Base-by-base conservation (phyloP, 2,329 filamentous ascomycete species). In the Hypoxylon sp. region DNA sequence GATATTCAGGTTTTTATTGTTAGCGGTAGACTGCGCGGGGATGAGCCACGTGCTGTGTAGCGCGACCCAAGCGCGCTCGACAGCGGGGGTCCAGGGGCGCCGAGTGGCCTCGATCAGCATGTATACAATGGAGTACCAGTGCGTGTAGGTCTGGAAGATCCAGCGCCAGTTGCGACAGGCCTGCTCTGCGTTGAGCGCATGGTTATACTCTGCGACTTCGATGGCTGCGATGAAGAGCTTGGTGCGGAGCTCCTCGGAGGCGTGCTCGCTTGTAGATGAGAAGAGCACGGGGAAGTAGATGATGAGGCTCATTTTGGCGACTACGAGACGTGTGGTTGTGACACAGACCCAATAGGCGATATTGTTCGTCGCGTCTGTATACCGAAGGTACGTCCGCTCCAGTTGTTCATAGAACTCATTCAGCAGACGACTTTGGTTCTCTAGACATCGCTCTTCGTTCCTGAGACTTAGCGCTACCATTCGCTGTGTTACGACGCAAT, bases 281-380 rank as follows among this genome's bases (percentile, higher is more conserved):
- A 89, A 87, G 33, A 92, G 88, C 74, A 91, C 85, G 0, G 92
- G 92, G 73, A 95, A 90, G 74, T 95, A 92, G 2, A 93, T 86
- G 66, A 94, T 86, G 37, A 96, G 84, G 82, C 90, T 93, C 83
- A 94, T 89, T 79, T 94, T 95, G 58, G 90, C 90, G 81, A 94
- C 88, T 69, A 95, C 89, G 33, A 95, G 83, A 8, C 91, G 88
- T 2, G 89, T 86, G 25, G 93, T 84, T 30, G 91, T 91, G 3
- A 82, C 66, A 0, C 74, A 73, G 0, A 82, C 79, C 82, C 83
- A 84, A 57, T 80, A 78, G 0, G 69, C 55, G 20, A 82, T 76
- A 55, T 79, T 77, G 0, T 64, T 73, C 1, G 74, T 57, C 2
- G 81, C 77, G 1, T 69, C 72, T 0, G 78, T 72, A 70, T 83